Base-by-base conservation (phyloP, 768 basidiomycete genomes). In the Mycena galericulata region DNA sequence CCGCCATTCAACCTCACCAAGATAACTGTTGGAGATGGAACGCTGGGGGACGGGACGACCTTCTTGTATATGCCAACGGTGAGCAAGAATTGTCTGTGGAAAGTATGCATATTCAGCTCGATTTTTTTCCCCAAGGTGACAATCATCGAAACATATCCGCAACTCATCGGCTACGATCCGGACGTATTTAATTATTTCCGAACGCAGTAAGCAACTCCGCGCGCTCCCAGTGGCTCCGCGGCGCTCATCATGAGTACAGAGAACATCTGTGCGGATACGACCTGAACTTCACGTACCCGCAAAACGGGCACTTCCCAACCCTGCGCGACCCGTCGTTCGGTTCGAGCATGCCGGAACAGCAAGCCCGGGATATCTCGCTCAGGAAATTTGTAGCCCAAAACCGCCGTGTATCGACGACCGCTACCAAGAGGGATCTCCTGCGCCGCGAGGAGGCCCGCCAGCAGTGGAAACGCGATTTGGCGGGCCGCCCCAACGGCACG, bases 61-160 rank as follows among this genome's bases (percentile, higher is more conserved):
- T 90, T 86, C 55, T 78, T 84, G 57, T 74, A 87, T 26, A 68
- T 88, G 0, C 87, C 92, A 36, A 86, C 89, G n/a, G 89, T 91
- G 74, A 70, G 84, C 71, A 34, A 22, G 18, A 26, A 18, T 40
- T 24, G 8, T 54, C 30, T n/a, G n/a, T n/a, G n/a, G n/a, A n/a
- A n/a, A n/a, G n/a, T n/a, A n/a, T 24, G 43, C n/a, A n/a, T n/a
- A n/a, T 36, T n/a, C n/a, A n/a, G n/a, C n/a, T n/a, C n/a, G n/a
- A n/a, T n/a, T n/a, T n/a, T n/a, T n/a, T n/a, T n/a, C n/a, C n/a
- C 18, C 22, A 54, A 90, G 90, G 74, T 88, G 32, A 84, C 77
- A 54, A 82, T 89, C 36, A 78, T 93, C 18, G 86, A 91, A 77
- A 93, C 92, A 1, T 91, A 90, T 74, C 92, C 92, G 1, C 91